A percentile compares a stretch with the other conserved stretches of the same genome.
phyloP scores from a whole-genome alignment of 768 basidiomycete genomes.

The Hygrophorus pudorinus region DNA sequence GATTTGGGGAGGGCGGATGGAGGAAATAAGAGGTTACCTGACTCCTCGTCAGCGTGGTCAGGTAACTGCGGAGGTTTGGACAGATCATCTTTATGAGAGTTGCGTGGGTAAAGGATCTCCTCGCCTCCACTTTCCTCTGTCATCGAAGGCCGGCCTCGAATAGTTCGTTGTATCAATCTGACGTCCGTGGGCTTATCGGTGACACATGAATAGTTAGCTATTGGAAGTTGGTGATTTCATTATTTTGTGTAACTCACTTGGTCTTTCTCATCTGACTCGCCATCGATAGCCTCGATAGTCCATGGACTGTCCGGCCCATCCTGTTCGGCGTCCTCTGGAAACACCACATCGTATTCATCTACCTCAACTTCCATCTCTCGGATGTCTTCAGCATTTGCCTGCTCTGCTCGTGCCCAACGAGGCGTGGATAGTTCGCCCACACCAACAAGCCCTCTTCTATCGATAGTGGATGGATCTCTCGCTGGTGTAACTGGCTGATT shows the following conservation, averaged over 20 bases:
- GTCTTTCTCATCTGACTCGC: constrained; percentile 61
- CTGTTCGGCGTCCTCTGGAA: constrained; percentile 31
- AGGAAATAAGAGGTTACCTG: constrained; percentile 16
- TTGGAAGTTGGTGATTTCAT: constrained; percentile 4
- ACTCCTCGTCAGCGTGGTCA: constrained; percentile 9
- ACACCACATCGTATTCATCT: constrained; percentile 32
- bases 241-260: constrained; percentile 34
- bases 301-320: constrained; percentile 74
- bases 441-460: constrained; percentile 82
- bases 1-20: constrained; percentile 29
- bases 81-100: constrained; percentile 25
- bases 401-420: constrained; percentile 63
- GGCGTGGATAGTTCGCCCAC: constrained; percentile 97
- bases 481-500: constrained; percentile 61
- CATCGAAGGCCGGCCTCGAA: constrained; percentile 54
- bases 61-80: constrained; percentile 21
- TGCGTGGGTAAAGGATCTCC: constrained; percentile 81
- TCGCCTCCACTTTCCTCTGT: constrained; percentile 85
- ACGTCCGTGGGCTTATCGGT: constrained; percentile 31
- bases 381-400: constrained; percentile 25
- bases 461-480: constrained; percentile 69
- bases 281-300: constrained; percentile 83
- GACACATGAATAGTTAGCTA: constrained; percentile 3
- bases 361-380: constrained; percentile 14
- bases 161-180: constrained; percentile 33